These are phyloP conservation scores for Aphanomyces astaci DNA, from an alignment of 352 stramenopile genomes.

Conservation along the genomic window DNA sequence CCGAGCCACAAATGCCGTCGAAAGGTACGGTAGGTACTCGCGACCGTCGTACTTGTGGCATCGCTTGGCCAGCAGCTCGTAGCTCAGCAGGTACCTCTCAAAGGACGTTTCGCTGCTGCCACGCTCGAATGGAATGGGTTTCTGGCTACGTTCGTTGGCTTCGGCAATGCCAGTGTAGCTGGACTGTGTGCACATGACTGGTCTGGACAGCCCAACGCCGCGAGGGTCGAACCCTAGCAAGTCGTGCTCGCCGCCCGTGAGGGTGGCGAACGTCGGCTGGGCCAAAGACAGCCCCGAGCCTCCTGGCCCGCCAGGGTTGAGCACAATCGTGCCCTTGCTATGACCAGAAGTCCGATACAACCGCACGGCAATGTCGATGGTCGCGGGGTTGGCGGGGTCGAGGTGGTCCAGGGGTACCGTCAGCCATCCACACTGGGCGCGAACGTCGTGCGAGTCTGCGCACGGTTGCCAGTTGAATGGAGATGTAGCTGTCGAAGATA, in stretches of 20 bases:
- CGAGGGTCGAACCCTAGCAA: constrained; percentile 17
- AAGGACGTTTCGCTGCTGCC: not conserved
- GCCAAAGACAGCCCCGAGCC: not conserved
- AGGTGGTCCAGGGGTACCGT: constrained; percentile 17
- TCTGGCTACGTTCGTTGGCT: not conserved
- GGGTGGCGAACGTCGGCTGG: not conserved
- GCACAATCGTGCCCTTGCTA: constrained; percentile 9
- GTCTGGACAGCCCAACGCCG: not conserved
- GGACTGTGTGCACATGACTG: not conserved
- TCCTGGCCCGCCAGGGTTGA: constrained; percentile 17
- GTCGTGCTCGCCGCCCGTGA: constrained; percentile 12
- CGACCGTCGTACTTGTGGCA: constrained; percentile 10
- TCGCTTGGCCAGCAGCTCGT: not conserved
- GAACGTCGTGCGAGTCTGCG: not conserved
- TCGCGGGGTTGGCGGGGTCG: constrained; percentile 3
- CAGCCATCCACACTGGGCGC: not conserved
- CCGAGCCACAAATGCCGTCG: not conserved
- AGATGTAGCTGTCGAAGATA: too few species aligned
- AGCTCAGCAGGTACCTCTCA: not conserved
- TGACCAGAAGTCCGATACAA: not conserved
- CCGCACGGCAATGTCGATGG: constrained; percentile 13
- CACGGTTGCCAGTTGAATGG: constrained; percentile 9
- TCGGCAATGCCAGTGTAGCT: not conserved
- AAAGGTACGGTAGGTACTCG: constrained; percentile 8
- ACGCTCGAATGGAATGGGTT: not conserved